Evolutionary conservation across 202 grass and related monocot genomes (phyloP).

Genomic region (Carex arenaria): DNA sequence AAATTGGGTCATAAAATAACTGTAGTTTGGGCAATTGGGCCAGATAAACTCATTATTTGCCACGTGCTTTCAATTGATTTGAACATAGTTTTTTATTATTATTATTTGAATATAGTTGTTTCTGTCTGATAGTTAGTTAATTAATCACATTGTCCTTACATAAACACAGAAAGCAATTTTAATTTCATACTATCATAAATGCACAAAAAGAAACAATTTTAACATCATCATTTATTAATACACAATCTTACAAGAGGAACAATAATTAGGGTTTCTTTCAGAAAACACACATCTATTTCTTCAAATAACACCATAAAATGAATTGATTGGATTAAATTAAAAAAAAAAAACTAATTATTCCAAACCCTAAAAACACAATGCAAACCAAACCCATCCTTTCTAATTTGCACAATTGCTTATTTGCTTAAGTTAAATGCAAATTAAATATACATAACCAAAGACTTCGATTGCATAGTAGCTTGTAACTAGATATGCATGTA

Average conservation of each 20-base stretch:
- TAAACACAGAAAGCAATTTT: neutral
- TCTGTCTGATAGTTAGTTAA: neutral
- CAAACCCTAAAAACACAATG: constrained; percentile 1
- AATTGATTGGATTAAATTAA: constrained; percentile 1
- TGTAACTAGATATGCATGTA: neutral
- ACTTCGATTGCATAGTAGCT: neutral
- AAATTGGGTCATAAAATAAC: too few relatives aligned
- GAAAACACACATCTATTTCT: neutral
- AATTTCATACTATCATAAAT: neutral
- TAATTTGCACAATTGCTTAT: constrained; percentile 28
- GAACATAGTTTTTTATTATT: too few relatives aligned
- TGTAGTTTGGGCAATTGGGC: too few relatives aligned
- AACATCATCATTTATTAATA: neutral
- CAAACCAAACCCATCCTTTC: neutral
- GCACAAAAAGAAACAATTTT: too few relatives aligned
- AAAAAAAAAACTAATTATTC: neutral
- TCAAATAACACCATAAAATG: constrained; percentile 11
- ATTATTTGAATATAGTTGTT: neutral
- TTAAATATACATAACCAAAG: constrained; percentile 7
- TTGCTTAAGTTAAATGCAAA: constrained; percentile 2
- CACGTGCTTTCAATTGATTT: neutral
- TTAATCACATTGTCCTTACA: neutral
- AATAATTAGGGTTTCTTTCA: neutral
- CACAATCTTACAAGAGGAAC: neutral
- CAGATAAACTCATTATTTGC: too few relatives aligned